These are phyloP conservation scores for Berberis thunbergii DNA, from an alignment of 164 flowering plant species.

Conservation along the genomic window DNA sequence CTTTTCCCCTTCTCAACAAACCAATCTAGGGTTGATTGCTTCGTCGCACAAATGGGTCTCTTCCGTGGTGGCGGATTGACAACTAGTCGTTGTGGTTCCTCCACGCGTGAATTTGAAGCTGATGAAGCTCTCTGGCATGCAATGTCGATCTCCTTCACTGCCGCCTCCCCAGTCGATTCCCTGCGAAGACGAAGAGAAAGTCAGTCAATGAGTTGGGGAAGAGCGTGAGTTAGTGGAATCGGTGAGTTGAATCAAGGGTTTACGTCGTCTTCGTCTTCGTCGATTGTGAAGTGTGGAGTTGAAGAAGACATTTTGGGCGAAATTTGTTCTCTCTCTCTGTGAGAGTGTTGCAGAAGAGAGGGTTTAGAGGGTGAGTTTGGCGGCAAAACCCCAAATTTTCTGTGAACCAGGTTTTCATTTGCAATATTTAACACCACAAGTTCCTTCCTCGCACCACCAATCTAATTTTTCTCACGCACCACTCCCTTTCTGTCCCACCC, in stretches of 20 bases:
- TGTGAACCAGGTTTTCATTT: no score
- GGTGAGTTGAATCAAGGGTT: background rate
- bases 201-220: background rate
- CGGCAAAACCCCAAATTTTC: no score
- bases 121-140: constrained; percentile 34
- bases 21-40: background rate
- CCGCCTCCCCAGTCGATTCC: constrained; percentile 95
- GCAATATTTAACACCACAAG: no score
- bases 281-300: constrained; percentile 14
- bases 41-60: background rate
- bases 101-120: constrained; percentile 14
- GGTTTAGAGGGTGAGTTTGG: no score
- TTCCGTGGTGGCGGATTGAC: background rate
- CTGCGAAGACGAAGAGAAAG: constrained; percentile 18
- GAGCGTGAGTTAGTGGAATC: background rate
- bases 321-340: background rate
- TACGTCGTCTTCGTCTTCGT: constrained; percentile 35
- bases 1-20: background rate
- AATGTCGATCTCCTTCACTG: constrained; percentile 63
- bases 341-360: background rate
- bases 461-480: no score
- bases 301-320: constrained; percentile 2
- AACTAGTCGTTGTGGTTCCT: background rate
- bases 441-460: no score
- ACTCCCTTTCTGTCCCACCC: no score